A percentile compares a stretch with the other conserved stretches of the same genome.
phyloP scores from a whole-genome alignment of 257 asterid species.

The Prunella vulgaris region DNA sequence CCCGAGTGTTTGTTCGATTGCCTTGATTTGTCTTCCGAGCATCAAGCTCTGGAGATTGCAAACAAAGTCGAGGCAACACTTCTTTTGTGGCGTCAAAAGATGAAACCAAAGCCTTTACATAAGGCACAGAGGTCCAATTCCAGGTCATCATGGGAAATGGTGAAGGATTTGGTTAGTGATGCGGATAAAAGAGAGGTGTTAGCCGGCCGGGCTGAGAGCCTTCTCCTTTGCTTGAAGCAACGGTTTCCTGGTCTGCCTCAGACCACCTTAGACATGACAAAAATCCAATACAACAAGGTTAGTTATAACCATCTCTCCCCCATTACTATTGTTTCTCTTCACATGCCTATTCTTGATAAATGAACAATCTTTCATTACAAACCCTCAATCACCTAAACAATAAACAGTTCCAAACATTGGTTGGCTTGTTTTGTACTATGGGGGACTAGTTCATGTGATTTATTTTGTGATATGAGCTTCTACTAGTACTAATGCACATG shows the following conservation, averaged over 20 bases:
- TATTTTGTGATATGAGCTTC: background rate
- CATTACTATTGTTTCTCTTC: background rate
- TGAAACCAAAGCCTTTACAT: constrained; percentile 36
- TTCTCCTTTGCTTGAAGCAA: constrained; percentile 57
- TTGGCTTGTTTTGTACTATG: too few species aligned
- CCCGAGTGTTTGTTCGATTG: constrained; percentile 73
- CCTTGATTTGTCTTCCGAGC: constrained; percentile 74
- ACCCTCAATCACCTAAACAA: too few species aligned
- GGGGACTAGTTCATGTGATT: too few species aligned
- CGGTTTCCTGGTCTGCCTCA: constrained; percentile 83
- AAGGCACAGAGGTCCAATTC: constrained; percentile 43
- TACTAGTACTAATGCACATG: background rate
- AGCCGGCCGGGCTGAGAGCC: constrained; percentile 67
- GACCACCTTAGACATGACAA: constrained; percentile 69
- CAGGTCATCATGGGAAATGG: constrained; percentile 75
- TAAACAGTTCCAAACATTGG: too few species aligned
- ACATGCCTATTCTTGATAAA: too few species aligned
- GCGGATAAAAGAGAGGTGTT: constrained; percentile 52
- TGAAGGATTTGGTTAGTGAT: constrained; percentile 66
- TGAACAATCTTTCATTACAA: too few species aligned
- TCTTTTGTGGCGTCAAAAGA: constrained; percentile 51
- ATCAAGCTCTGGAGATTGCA: constrained; percentile 69
- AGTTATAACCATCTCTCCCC: background rate
- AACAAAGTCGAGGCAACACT: constrained; percentile 68
- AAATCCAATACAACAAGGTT: constrained; percentile 80